Percentiles rank a stretch among this genome's conserved stretches.
Evolutionary conservation across 2,329 filamentous ascomycete species (phyloP).

Genomic region (Penicillium verrucosum): DNA sequence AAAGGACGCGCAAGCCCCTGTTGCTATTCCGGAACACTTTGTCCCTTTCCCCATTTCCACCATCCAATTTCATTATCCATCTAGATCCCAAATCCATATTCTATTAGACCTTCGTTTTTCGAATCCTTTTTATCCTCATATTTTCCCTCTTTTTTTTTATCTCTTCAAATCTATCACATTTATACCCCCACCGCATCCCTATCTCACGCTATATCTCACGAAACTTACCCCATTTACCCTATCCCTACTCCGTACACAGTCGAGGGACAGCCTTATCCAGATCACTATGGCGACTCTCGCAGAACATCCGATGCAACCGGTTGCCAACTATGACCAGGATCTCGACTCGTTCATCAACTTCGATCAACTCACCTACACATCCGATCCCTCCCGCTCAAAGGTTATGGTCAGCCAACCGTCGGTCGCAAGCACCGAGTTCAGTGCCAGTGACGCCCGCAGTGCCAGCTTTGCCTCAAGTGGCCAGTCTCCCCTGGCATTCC

Average conservation of each 20-base stretch:
- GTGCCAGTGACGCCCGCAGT: constrained; percentile 30
- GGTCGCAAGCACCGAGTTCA: constrained; percentile 36
- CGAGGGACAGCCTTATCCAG: not conserved
- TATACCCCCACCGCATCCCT: not conserved
- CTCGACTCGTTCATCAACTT: constrained; percentile 49
- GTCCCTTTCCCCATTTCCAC: constrained; percentile 12
- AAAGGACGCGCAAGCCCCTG: constrained; percentile 35
- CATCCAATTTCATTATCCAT: constrained; percentile 16
- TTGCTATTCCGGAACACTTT: constrained; percentile 17
- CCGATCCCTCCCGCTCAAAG: constrained; percentile 36
- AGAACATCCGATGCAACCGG: constrained; percentile 34
- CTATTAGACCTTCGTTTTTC: constrained; percentile 9
- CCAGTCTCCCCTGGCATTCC: constrained; percentile 58
- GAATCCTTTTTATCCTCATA: not conserved
- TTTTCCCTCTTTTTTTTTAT: constrained; percentile 8
- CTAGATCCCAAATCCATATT: constrained; percentile 13
- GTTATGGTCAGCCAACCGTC: constrained; percentile 38
- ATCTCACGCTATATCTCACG: not conserved
- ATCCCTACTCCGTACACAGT: not conserved
- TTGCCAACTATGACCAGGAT: constrained; percentile 42
- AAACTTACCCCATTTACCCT: not conserved
- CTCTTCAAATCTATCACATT: constrained; percentile 3
- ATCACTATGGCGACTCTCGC: constrained; percentile 36
- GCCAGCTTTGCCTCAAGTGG: constrained; percentile 36
- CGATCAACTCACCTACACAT: constrained; percentile 44